Base-by-base conservation (phyloP, 495 filamentous ascomycete species). In the Penicillium parvum region DNA sequence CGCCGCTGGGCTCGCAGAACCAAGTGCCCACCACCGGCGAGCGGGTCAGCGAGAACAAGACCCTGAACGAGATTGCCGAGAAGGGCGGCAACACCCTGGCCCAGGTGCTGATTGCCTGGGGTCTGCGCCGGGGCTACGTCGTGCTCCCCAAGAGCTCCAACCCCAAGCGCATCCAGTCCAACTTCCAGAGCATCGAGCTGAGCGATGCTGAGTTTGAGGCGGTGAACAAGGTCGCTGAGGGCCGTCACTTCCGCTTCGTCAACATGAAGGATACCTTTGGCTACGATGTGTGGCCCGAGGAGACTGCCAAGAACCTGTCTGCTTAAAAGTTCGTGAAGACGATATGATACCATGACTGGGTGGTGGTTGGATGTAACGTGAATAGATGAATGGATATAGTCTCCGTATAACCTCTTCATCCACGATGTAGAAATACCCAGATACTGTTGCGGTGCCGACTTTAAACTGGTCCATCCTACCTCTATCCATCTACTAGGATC, bases 251-350 rank as follows among this genome's bases (percentile, higher is more conserved):
- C 42, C 76, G 85, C 41, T 88, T 89, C 58, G 83, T 89, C 28
- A 86, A 89, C 64, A 88, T 88, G 84, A 88, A 85, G 69, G 82
- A 88, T 40, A 77, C 73, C 37, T 79, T 81, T 55, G 78, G 73
- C 10, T 79, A 76, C 49, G 63, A 72, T 32, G 63, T 71, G 20
- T 73, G 70, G 70, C 66, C 68, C 18, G 62, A 72, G 55, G 70
- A 73, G 66, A 63, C 65, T 25, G 65, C 62, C 25, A 60, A 58
- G 56, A 52, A 66, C 36, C 32, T 67, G 28, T 71, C 65, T 39
- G 61, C 60, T 38, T 70, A 58, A 51, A 49, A 49, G 7, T 11
- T 28, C 7, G 18, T 21, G 25, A 9, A 25, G 37, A 45, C 29
- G 30, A 32, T 48, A 36, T 19, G 30, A 57, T 50, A 50, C 42